Evolutionary conservation across 176 grass and related monocot genomes (phyloP).

Genomic region (Juncus effusus): DNA sequence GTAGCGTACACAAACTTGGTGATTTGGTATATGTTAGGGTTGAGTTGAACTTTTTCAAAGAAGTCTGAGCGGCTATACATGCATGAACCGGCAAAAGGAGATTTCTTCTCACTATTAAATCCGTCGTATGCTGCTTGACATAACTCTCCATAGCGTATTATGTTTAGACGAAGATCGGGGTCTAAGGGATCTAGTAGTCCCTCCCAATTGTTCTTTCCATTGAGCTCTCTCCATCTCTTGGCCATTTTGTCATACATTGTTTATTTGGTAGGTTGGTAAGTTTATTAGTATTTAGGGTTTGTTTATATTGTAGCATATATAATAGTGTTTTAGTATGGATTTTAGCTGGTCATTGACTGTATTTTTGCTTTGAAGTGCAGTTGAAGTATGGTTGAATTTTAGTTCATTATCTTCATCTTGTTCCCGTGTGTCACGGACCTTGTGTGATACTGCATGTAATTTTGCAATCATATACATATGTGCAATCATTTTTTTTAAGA

Average conservation of each 20-base stretch:
- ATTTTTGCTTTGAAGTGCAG: slow-evolving; percentile 3
- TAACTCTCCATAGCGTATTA: slow-evolving; percentile 78
- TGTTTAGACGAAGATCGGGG: slow-evolving; percentile 53
- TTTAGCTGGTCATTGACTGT: slow-evolving; percentile 14
- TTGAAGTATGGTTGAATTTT: slow-evolving; percentile 8
- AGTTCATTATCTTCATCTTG: slow-evolving; percentile 1
- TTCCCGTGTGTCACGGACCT: slow-evolving; percentile 1
- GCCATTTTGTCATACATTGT: slow-evolving; percentile 51
- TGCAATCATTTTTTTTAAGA: no score
- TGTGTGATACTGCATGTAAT: not conserved
- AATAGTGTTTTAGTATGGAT: not conserved
- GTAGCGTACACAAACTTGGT: slow-evolving; percentile 87
- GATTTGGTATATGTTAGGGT: slow-evolving; percentile 57
- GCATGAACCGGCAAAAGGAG: slow-evolving; percentile 65
- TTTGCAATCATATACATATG: not conserved
- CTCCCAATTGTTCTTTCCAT: slow-evolving; percentile 62
- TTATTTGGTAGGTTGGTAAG: not conserved
- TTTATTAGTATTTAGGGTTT: slow-evolving; percentile 13
- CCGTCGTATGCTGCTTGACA: slow-evolving; percentile 64
- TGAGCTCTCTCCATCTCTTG: slow-evolving; percentile 68
- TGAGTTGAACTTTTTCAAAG: slow-evolving; percentile 49
- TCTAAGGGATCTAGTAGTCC: slow-evolving; percentile 66
- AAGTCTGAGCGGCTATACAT: slow-evolving; percentile 48
- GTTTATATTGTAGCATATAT: slow-evolving; percentile 19
- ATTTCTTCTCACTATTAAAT: slow-evolving; percentile 65